Conservation (phyloP, 1,284 basidiomycete genomes). For the Mycena sp. region DNA sequence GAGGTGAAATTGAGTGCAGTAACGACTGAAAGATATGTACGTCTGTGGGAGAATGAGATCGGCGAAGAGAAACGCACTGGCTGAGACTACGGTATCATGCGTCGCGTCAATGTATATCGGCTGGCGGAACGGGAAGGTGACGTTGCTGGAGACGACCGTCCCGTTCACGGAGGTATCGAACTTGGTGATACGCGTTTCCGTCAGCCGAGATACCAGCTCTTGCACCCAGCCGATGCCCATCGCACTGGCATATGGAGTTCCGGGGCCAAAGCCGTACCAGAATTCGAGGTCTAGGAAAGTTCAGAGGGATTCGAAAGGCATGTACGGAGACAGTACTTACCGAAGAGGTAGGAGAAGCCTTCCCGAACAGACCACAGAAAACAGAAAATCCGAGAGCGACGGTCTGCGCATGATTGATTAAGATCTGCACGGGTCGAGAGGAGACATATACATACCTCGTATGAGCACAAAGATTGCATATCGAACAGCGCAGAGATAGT, state of each 20-base stretch:
- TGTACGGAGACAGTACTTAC: conserved; percentile 33
- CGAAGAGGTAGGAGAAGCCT: conserved; percentile 82
- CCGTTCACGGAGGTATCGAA: conserved; percentile 68
- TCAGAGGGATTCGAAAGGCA: background rate
- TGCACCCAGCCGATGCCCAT: conserved; percentile 90
- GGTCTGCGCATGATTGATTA: conserved; percentile 56
- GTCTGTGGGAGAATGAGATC: background rate
- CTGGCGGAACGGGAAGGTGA: conserved; percentile 84
- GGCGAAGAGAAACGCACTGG: conserved; percentile 41
- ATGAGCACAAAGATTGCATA: conserved; percentile 84
- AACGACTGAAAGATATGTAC: conserved; percentile 47
- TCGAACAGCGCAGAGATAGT: conserved; percentile 50
- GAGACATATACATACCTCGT: conserved; percentile 58
- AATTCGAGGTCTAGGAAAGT: conserved; percentile 54
- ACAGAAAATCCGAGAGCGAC: conserved; percentile 89
- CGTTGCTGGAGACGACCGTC: conserved; percentile 74
- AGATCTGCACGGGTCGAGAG: background rate
- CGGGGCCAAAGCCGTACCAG: conserved; percentile 82
- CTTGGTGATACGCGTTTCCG: conserved; percentile 48
- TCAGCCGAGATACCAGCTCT: conserved; percentile 82
- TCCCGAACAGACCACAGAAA: conserved; percentile 91
- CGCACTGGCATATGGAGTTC: conserved; percentile 78
- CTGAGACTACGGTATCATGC: conserved; percentile 71
- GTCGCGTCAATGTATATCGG: conserved; percentile 88
- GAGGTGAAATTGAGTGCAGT: conserved; percentile 66